Percentiles rank a stretch among this genome's conserved stretches.
These are phyloP conservation scores for Diversispora eburnea DNA, from an alignment of 192 early-diverging fungal genomes.

Conservation along the genomic window DNA sequence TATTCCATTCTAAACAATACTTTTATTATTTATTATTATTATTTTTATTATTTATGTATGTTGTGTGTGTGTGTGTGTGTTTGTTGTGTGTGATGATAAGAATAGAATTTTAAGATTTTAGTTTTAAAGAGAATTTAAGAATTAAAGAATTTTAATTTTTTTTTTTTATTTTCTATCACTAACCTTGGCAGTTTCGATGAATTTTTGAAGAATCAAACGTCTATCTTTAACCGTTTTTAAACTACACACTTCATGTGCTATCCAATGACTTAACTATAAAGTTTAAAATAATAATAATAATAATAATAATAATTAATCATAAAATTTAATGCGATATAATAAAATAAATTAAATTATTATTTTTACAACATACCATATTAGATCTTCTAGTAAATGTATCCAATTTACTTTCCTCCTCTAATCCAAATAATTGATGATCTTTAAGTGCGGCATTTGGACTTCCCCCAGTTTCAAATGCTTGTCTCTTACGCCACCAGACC, in stretches of 20 bases:
- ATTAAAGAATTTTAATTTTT: neutral
- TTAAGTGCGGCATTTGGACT: conserved; percentile 3
- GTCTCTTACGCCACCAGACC: conserved; percentile 36
- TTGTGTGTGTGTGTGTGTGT: too few relatives aligned
- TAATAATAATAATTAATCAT: too few relatives aligned
- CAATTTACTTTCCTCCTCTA: conserved; percentile 38
- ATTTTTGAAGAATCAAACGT: conserved; percentile 51
- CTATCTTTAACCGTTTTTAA: conserved; percentile 39
- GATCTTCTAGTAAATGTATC: conserved; percentile 53
- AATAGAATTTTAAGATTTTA: too few relatives aligned
- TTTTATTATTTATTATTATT: conserved; percentile 1
- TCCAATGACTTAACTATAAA: conserved; percentile 53
- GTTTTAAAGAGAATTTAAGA: neutral
- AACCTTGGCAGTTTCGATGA: conserved; percentile 55
- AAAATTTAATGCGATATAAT: too few relatives aligned
- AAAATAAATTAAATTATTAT: too few relatives aligned
- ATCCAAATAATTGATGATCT: conserved; percentile 11
- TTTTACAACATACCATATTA: conserved; percentile 45
- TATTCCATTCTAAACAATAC: conserved; percentile 53
- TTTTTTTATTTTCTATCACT: conserved; percentile 10
- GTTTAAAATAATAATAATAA: neutral
- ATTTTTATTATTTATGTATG: too few relatives aligned
- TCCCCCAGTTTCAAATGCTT: conserved; percentile 28
- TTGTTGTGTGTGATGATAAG: too few relatives aligned
- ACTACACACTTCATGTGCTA: conserved; percentile 53